These are phyloP conservation scores for Xylaria longipes DNA, from an alignment of 495 filamentous ascomycete genomes.

Conservation along the genomic window DNA sequence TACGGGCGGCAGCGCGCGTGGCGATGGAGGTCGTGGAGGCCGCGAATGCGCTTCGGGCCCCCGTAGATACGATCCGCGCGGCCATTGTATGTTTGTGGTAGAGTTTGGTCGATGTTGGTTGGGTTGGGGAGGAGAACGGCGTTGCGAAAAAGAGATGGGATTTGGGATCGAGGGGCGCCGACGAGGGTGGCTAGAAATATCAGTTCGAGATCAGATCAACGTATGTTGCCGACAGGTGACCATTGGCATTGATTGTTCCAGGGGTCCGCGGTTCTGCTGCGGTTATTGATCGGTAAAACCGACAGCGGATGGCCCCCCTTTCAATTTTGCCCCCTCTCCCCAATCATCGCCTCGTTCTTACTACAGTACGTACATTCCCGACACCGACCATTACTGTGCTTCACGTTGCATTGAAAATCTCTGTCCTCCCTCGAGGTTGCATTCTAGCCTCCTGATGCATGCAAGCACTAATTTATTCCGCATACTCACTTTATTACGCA, in stretches of 20 bases:
- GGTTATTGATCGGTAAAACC: conserved; percentile 36
- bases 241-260: background rate
- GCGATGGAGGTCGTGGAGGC: conserved; percentile 31
- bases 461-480: conserved; percentile 16
- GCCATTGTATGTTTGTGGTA: conserved; percentile 45
- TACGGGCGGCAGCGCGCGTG: conserved; percentile 37
- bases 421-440: conserved; percentile 16
- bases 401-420: conserved; percentile 25
- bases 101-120: conserved; percentile 22
- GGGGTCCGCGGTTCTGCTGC: conserved; percentile 11
- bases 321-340: background rate
- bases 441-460: conserved; percentile 10
- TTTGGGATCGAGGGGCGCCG: conserved; percentile 11
- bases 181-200: conserved; percentile 25
- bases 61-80: conserved; percentile 50
- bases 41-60: conserved; percentile 41
- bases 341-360: background rate
- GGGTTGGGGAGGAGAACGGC: background rate
- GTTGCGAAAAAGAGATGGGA: background rate
- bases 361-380: background rate
- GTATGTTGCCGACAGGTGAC: conserved; percentile 23
- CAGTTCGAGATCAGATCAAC: conserved; percentile 7
- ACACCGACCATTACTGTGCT: background rate
- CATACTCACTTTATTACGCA: background rate
- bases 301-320: background rate